Base-by-base conservation (phyloP, 768 basidiomycete genomes). In the Clavulina sp. region DNA sequence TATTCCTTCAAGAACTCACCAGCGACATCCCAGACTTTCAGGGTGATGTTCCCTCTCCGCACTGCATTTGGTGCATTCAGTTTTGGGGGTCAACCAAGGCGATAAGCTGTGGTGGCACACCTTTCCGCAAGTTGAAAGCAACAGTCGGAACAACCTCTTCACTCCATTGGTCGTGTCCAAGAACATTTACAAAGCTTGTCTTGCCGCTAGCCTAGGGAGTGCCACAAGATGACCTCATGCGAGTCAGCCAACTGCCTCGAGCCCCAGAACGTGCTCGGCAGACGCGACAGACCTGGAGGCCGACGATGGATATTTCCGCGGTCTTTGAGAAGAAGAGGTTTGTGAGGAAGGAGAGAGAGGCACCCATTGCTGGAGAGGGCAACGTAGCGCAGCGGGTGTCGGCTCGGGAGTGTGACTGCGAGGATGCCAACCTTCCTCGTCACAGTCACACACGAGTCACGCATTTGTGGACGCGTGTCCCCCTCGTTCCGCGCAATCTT, bases 101-200 rank as follows among this genome's bases (percentile, higher is more conserved):
- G 43, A 16, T 24, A n/a, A 38, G 18, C 19, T 3, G 29, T n/a
- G 23, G 26, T n/a, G 21, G 24, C 30, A n/a, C 28, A 57, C 57
- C 54, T 56, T 85, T 87, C 19, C 85, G 74, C 60, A 89, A 79
- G 59, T 89, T 91, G 70, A 89, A 95, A 4, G 89, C 87, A 21
- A 95, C 84, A 1, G 91, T 95, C 0, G 91, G 91, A 0, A 89
- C 89, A n/a, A 91, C 87, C 51, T 93, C 91, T 69, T 92, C 87
- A 54, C 84, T 87, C 84, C 87, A 95, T 78, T 92, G 65, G 33
- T 60, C 63, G 29, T 79, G 83, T 3, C 82, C 82, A 21, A 95
- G 77, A 7, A 92, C 84, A 62, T 93, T 89, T 28, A 92, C 86
- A 50, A 95, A 85, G 6, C 86, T 89, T 2, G 91, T 93, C 69